Percentiles rank a stretch among this genome's conserved stretches.
Conservation (phyloP, 352 stramenopile genomes). For the Phytophthora macrochlamydospora region DNA sequence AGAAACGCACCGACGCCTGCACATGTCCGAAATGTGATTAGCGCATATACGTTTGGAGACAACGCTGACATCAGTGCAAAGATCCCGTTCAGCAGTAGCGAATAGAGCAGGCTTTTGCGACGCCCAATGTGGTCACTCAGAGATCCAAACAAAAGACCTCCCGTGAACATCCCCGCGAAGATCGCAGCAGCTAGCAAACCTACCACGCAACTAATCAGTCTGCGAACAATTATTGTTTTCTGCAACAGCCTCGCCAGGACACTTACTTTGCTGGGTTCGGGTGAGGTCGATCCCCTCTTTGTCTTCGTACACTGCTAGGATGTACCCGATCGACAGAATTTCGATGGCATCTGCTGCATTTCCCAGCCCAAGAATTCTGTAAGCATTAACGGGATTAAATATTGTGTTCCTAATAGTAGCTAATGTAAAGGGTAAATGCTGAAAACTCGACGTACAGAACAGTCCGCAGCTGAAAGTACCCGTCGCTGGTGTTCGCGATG, state of each 20-base stretch:
- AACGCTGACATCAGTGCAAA: slow-evolving; percentile 80
- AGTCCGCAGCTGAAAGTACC: slow-evolving; percentile 71
- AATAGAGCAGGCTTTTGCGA: slow-evolving; percentile 70
- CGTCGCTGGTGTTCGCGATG: slow-evolving; percentile 59
- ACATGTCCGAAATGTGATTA: slow-evolving; percentile 66
- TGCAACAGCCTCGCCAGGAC: too few species aligned
- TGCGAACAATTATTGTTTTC: not conserved
- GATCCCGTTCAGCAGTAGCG: slow-evolving; percentile 80
- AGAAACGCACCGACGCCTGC: slow-evolving; percentile 59
- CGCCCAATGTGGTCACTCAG: slow-evolving; percentile 83
- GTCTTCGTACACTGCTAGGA: slow-evolving; percentile 85
- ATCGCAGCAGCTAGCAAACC: slow-evolving; percentile 85
- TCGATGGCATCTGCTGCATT: slow-evolving; percentile 92
- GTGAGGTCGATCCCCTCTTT: slow-evolving; percentile 61
- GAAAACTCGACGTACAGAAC: slow-evolving; percentile 48
- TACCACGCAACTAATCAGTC: slow-evolving; percentile 20
- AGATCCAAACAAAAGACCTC: slow-evolving; percentile 77
- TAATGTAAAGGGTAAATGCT: too few species aligned
- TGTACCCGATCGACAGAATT: slow-evolving; percentile 92
- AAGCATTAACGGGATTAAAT: not conserved
- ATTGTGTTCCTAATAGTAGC: too few species aligned
- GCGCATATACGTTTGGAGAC: slow-evolving; percentile 61
- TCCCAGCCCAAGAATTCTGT: slow-evolving; percentile 75
- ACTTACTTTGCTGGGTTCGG: slow-evolving; percentile 49
- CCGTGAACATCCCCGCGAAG: slow-evolving; percentile 91